These are phyloP conservation scores for Lanmaoa rubissima DNA, from an alignment of 768 basidiomycete genomes.

Conservation along the genomic window DNA sequence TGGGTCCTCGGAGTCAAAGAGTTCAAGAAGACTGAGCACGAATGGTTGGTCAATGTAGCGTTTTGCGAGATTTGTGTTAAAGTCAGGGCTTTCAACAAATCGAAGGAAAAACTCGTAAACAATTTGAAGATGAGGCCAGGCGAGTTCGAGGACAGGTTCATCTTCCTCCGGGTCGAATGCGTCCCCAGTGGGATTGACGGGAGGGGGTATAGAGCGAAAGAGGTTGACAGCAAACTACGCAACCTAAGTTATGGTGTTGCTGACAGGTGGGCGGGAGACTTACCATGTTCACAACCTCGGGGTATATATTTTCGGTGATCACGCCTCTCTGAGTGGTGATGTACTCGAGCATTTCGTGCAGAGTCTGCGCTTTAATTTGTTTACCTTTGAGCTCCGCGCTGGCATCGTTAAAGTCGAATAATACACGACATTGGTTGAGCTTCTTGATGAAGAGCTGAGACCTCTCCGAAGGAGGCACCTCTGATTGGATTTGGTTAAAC, in stretches of 20 bases:
- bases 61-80: constrained; percentile 97
- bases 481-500: constrained; percentile 39
- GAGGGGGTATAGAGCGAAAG: constrained; percentile 99
- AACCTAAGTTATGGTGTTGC: constrained; percentile 6
- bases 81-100: constrained; percentile 96
- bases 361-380: constrained; percentile 96
- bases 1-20: constrained; percentile 98
- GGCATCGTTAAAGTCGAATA: constrained; percentile 99
- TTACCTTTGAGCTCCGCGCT: constrained; percentile 95
- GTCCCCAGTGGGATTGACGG: constrained; percentile 96
- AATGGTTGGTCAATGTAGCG: constrained; percentile 96
- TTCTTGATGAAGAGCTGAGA: constrained; percentile 92
- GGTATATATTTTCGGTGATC: constrained; percentile 96
- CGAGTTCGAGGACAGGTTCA: constrained; percentile 96
- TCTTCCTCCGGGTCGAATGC: constrained; percentile 99
- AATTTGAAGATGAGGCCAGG: constrained; percentile 99
- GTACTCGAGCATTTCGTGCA: constrained; percentile 99
- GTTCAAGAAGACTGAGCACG: constrained; percentile 92
- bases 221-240: constrained; percentile 93
- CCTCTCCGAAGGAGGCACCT: constrained; percentile 85
- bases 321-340: constrained; percentile 96
- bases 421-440: constrained; percentile 91
- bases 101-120: constrained; percentile 99
- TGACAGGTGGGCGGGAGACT: constrained; percentile 26
- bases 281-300: constrained; percentile 98